Evolutionary conservation across 495 filamentous ascomycete species (phyloP).

Genomic region (Talaromyces stipitatus): DNA sequence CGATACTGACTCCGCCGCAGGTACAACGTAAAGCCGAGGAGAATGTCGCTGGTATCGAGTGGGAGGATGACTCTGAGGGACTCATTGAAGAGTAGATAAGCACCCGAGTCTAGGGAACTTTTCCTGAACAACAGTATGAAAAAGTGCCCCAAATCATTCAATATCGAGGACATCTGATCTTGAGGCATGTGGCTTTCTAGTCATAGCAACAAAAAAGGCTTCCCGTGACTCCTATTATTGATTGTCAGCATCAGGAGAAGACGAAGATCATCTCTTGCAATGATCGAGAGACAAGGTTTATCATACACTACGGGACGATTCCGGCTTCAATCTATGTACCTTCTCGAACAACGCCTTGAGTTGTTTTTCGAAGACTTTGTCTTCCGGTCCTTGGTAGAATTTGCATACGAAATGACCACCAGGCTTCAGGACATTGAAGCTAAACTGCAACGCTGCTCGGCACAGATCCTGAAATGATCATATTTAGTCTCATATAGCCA

Average conservation of each 20-base stretch:
- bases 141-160: no score
- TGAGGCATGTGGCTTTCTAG: conserved; percentile 29
- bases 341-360: conserved; percentile 67
- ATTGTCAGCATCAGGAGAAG: neutral
- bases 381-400: conserved; percentile 87
- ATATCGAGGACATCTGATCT: conserved; percentile 2
- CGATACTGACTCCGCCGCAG: conserved; percentile 26
- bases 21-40: conserved; percentile 72
- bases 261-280: neutral
- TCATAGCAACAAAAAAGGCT: conserved; percentile 72
- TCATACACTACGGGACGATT: conserved; percentile 76
- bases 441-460: conserved; percentile 72
- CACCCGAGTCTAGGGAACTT: neutral
- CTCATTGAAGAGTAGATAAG: conserved; percentile 30
- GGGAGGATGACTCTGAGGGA: conserved; percentile 49
- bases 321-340: conserved; percentile 81
- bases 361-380: conserved; percentile 64
- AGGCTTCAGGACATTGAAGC: conserved; percentile 69
- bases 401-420: conserved; percentile 94
- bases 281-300: neutral
- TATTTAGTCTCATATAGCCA: neutral
- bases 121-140: no score
- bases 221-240: conserved; percentile 76
- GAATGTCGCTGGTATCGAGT: conserved; percentile 51
- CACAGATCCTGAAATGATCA: conserved; percentile 66